A percentile compares a stretch with the other conserved stretches of the same genome.
Evolutionary conservation across 257 asterid genomes (phyloP).

Genomic region (Schizonepeta tenuifolia): DNA sequence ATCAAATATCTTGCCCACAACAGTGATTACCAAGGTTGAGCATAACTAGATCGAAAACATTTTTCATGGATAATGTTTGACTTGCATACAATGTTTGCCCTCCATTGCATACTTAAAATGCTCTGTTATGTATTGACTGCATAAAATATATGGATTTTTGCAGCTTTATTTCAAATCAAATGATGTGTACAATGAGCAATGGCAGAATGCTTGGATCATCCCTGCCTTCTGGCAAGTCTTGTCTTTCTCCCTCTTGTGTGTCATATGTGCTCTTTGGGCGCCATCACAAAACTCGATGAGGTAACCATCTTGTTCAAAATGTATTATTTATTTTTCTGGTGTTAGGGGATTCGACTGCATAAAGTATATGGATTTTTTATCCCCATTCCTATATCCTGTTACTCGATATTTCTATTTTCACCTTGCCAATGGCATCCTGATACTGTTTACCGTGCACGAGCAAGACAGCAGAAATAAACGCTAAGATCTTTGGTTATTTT

Average conservation of each 20-base stretch:
- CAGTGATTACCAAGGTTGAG: background rate
- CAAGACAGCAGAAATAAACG: background rate
- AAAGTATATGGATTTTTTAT: constrained; percentile 1
- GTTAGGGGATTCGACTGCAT: constrained; percentile 14
- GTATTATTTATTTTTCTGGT: constrained; percentile 1
- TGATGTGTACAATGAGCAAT: constrained; percentile 86
- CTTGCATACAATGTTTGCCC: background rate
- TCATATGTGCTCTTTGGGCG: constrained; percentile 97
- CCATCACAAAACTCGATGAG: constrained; percentile 91
- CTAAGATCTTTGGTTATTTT: background rate
- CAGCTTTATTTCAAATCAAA: constrained; percentile 94
- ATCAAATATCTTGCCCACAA: background rate
- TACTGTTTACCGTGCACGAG: background rate
- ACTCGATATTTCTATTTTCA: constrained; percentile 9
- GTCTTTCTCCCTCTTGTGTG: constrained; percentile 84
- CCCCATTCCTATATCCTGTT: constrained; percentile 6
- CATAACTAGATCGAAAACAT: constrained; percentile 1
- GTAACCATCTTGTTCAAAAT: constrained; percentile 45
- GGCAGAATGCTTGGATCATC: constrained; percentile 97
- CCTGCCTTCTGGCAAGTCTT: constrained; percentile 97
- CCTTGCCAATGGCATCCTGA: constrained; percentile 11
- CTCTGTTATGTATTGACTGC: constrained; percentile 27
- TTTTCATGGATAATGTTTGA: constrained; percentile 17
- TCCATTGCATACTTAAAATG: background rate
- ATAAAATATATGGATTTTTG: constrained; percentile 34